Evolutionary conservation across 2,329 filamentous ascomycete genomes (phyloP).

Genomic region (Colletotrichum tropicale): DNA sequence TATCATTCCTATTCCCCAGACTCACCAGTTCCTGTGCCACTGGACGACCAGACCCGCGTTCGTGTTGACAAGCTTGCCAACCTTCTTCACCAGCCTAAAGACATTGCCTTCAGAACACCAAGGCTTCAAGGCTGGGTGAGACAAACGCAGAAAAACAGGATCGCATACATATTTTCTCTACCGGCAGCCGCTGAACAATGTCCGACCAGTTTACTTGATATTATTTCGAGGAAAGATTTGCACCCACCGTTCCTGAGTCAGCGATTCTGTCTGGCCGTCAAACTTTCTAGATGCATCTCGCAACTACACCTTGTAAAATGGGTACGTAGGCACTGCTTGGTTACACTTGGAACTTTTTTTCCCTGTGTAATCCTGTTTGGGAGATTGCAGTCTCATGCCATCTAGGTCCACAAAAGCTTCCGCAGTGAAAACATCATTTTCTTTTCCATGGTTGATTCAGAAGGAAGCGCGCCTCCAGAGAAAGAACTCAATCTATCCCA

Average conservation of each 20-base stretch:
- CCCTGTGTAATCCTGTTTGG: no score
- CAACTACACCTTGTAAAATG: not conserved
- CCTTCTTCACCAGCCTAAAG: not conserved
- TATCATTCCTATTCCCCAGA: not conserved
- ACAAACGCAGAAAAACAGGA: not conserved
- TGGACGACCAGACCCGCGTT: rapidly evolving
- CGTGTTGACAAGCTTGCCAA: not conserved
- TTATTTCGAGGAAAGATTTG: rapidly evolving
- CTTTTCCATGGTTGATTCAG: no score
- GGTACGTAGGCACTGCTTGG: no score
- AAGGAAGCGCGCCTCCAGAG: no score
- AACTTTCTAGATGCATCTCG: not conserved
- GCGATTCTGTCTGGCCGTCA: not conserved
- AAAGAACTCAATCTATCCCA: rapidly evolving
- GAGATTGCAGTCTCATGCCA: rapidly evolving
- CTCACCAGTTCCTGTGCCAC: rapidly evolving
- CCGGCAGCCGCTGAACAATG: rapidly evolving
- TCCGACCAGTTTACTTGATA: not conserved
- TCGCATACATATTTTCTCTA: not conserved
- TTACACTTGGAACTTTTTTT: no score
- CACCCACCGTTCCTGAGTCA: not conserved
- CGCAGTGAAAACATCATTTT: not conserved
- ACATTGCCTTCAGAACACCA: rapidly evolving
- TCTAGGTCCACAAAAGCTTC: not conserved
- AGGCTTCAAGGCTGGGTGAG: not conserved